These are phyloP conservation scores for Musa troglodytarum DNA, from an alignment of 176 grass and related monocot genomes.

Conservation along the genomic window DNA sequence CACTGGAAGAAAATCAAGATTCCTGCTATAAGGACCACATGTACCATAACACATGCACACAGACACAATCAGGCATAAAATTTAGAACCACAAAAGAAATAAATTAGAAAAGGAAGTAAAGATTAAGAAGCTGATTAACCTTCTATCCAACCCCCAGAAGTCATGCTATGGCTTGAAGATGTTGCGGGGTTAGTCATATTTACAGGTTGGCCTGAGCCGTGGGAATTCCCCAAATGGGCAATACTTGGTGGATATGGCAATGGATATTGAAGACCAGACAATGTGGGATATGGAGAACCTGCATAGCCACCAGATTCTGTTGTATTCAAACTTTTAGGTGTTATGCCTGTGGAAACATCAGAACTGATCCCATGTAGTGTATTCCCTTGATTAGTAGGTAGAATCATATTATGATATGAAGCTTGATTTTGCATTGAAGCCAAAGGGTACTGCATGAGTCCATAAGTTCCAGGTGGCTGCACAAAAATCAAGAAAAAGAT, in stretches of 20 bases:
- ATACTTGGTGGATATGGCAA: conserved; percentile 47
- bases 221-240: conserved; percentile 46
- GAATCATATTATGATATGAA: conserved; percentile 55
- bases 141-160: conserved; percentile 42
- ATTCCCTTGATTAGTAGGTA: conserved; percentile 61
- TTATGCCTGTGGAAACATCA: conserved; percentile 50
- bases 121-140: conserved; percentile 29
- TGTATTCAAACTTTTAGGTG: conserved; percentile 58
- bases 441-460: conserved; percentile 77
- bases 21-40: not conserved
- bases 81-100: not conserved
- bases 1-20: not conserved
- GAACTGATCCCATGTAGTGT: conserved; percentile 47
- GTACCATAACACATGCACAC: not conserved
- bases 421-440: conserved; percentile 95
- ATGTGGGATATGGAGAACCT: conserved; percentile 45
- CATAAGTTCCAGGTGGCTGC: conserved; percentile 81
- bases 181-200: conserved; percentile 24
- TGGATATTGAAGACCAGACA: conserved; percentile 57
- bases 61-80: not conserved
- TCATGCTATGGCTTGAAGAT: conserved; percentile 40
- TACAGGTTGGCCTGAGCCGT: conserved; percentile 36
- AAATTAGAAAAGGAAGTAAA: not conserved
- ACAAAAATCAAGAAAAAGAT: conserved; percentile 17
- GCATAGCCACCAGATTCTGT: conserved; percentile 46